These are phyloP conservation scores for Tuber borchii DNA, from an alignment of 495 filamentous ascomycete genomes.

Conservation along the genomic window DNA sequence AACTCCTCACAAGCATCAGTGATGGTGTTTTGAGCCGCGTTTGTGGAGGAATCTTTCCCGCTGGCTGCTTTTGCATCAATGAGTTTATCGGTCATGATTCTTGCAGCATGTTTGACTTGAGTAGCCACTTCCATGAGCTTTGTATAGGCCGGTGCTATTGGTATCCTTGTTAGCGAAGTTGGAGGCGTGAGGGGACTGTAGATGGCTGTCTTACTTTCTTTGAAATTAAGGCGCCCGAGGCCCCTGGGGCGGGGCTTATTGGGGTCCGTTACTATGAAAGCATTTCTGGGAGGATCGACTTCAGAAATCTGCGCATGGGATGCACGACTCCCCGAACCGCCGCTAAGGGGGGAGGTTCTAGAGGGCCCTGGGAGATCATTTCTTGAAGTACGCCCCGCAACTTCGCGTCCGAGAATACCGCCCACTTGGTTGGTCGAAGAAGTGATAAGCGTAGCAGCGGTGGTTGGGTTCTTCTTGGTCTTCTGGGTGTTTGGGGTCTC, in stretches of 20 bases:
- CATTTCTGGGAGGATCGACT: neutral
- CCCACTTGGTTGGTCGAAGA: neutral
- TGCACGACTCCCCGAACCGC: neutral
- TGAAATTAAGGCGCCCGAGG: neutral
- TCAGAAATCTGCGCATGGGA: neutral
- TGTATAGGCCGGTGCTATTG: neutral
- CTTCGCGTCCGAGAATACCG: neutral
- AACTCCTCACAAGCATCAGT: neutral
- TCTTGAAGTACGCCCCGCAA: neutral
- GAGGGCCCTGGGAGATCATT: neutral
- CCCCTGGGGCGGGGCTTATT: neutral
- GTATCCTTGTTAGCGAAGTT: neutral
- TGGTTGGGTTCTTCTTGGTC: neutral
- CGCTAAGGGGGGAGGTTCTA: neutral
- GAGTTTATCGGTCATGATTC: neutral
- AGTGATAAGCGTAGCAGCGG: neutral
- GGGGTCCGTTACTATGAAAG: neutral
- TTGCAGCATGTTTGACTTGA: neutral
- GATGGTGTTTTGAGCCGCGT: neutral
- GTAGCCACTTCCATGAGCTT: slow-evolving; percentile 1
- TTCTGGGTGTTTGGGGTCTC: neutral
- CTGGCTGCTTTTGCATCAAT: neutral
- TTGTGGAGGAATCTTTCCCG: neutral
- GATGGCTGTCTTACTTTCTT: neutral
- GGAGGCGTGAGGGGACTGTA: neutral